phyloP scores from a whole-genome alignment of 176 grass and related monocot species.

The Lolium rigidum region DNA sequence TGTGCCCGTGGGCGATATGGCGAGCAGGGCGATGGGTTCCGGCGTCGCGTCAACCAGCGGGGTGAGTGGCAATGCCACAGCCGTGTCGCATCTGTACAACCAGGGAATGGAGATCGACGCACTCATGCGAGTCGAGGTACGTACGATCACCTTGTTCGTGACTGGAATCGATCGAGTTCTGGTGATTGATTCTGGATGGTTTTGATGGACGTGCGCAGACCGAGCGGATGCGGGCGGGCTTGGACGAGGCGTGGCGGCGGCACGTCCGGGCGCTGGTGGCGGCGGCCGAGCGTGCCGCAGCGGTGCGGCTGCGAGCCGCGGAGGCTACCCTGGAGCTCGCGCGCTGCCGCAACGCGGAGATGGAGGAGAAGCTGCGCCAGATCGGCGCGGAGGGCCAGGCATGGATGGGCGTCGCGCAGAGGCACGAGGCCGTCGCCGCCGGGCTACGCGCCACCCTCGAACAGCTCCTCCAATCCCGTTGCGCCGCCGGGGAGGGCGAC shows the following conservation, averaged over 20 bases:
- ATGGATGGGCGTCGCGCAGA: constrained; percentile 60
- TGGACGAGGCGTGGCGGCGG: constrained; percentile 41
- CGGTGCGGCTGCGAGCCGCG: too few relatives aligned
- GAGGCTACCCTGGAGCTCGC: too few relatives aligned
- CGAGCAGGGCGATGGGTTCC: constrained; percentile 19
- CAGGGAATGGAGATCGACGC: constrained; percentile 60
- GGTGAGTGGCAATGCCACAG: neutral
- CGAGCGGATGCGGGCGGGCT: constrained; percentile 32
- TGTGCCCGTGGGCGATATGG: neutral
- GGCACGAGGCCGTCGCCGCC: constrained; percentile 50
- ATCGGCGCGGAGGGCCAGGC: constrained; percentile 43
- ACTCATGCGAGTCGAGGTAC: constrained; percentile 48
- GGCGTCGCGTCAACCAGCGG: constrained; percentile 49
- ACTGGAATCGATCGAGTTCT: neutral
- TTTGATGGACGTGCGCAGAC: constrained; percentile 15
- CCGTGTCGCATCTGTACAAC: constrained; percentile 42
- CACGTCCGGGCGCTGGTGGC: neutral
- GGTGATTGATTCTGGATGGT: neutral
- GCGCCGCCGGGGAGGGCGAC: neutral
- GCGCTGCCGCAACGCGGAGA: too few relatives aligned
- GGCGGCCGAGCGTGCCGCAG: too few relatives aligned
- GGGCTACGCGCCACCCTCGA: constrained; percentile 57
- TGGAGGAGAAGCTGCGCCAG: too few relatives aligned
- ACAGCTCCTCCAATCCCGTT: constrained; percentile 26
- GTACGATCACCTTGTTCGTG: neutral